Evolutionary conservation across 1,284 basidiomycete species (phyloP), one percentile per base, ranked within the genome.

Genomic region (Ceratobasidium sp.): DNA sequence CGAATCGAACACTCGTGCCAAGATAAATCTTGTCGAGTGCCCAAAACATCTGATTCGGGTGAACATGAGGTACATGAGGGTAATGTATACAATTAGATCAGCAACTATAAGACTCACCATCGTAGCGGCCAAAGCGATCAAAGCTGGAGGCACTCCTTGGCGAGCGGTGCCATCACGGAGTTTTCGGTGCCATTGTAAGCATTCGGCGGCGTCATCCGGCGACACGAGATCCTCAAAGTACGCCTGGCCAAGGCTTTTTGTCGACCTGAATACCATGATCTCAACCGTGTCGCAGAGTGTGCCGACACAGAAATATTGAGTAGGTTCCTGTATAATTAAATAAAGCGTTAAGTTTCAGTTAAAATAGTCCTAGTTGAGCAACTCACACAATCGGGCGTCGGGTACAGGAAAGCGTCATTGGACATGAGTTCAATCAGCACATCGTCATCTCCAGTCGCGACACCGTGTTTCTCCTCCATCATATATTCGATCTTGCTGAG

Each of bases 331-430:
- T 20, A 28, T 23, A 42, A n/a, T 9, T 28, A 42, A 44, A 6
- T 44, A n/a, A 10, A 64, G 17, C 23, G 23, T 61, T 28, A 33
- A 20, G 15, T 52, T 52, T 20, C 20, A 17, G 50, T 52, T 17
- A 52, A 52, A n/a, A n/a, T n/a, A n/a, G 20, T 52, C 17, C 17
- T n/a, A 54, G 7, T 9, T 23, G 17, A 48, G 46, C 46, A 48
- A 44, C 61, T 64, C 61, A 64, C 61, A 2, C 61, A 40, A 13
- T 64, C n/a, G 38, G 20, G 10, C 2, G 12, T 64, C 3, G 61
- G 61, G 61, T 40, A 64, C n/a, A 64, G 40, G 61, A 64, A 64
- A 10, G n/a, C 17, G 61, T 64, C 40, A 3, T 62, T 40, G 10
- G 6, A 33, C 61, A 62, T 62, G 20, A 62, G 38, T 38, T 42